Evolutionary conservation across 2,329 filamentous ascomycete genomes (phyloP), one percentile per base, ranked within the genome.

Genomic region (Paraphoma chrysanthemicola): DNA sequence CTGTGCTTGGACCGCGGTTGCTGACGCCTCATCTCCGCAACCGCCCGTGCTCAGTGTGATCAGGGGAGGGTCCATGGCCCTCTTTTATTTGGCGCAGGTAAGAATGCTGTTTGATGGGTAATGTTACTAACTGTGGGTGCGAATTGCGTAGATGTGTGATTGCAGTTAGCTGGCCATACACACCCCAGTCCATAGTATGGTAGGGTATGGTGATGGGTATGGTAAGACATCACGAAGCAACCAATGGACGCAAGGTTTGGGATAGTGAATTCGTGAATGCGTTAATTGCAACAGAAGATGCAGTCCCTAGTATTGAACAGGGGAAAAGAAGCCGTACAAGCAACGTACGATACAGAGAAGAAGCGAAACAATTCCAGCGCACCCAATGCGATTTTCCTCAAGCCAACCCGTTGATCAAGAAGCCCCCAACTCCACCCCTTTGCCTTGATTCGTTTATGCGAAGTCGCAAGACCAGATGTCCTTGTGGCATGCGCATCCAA

Each of bases 401-500:
- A 64, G 44, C 61, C 59, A 58, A 56, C 61, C 53, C 42, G 51
- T 50, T 53, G 44, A 53, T 46, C 44, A 48, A 49, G 44, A 56
- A 44, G 50, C 54, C 44, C 36, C 46, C 44, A 47, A 30, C 29
- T 45, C 41, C 38, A 44, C 53, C 44, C 38, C 23, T 23, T 38
- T n/a, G 11, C 7, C 31, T 41, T 46, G 33, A 42, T 8, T 57
- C 51, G 55, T 55, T 59, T 72, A 73, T 42, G 68, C 69, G 29
- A 73, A 48, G 64, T 74, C 71, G 63, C 71, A 74, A 62, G 57
- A 61, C 71, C 71, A 74, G 59, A 73, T 71, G 59, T 63, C 66
- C 38, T 54, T 46, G 57, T 43, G 4, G 30, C 55, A 43, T 36
- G 56, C 60, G 55, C 71, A 74, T 38, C 70, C 71, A 51, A 73